Evolutionary conservation across 495 filamentous ascomycete genomes (phyloP).

Genomic region (Neurospora tetrasperma): DNA sequence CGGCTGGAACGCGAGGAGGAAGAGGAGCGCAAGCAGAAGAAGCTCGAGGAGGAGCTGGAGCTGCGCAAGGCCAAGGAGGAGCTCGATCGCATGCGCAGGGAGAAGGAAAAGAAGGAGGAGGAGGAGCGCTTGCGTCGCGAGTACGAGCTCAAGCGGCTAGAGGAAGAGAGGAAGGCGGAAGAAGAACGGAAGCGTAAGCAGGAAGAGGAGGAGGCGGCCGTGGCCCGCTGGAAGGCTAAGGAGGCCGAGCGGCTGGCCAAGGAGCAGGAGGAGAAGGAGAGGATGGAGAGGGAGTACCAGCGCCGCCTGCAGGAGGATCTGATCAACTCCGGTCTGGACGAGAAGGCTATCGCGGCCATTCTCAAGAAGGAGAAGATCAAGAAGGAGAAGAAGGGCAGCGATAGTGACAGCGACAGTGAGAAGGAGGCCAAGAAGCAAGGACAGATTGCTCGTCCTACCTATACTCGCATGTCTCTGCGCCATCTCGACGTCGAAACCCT

Average conservation of each 20-base stretch:
- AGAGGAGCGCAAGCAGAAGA: constrained; percentile 32
- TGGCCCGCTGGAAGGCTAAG: constrained; percentile 46
- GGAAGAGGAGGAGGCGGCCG: constrained; percentile 44
- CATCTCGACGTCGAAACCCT: constrained; percentile 49
- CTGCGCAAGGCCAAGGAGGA: constrained; percentile 37
- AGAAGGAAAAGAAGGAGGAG: constrained; percentile 36
- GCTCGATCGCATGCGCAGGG: constrained; percentile 30
- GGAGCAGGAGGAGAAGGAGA: constrained; percentile 36
- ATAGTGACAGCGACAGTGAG: constrained; percentile 15
- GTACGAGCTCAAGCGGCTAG: constrained; percentile 46
- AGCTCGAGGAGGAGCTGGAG: constrained; percentile 31
- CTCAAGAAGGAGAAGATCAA: constrained; percentile 41
- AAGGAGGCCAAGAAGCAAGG: constrained; percentile 8
- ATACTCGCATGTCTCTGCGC: constrained; percentile 46
- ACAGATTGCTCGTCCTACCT: constrained; percentile 33
- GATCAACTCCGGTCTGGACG: constrained; percentile 38
- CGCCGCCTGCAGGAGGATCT: constrained; percentile 40
- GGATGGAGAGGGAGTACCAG: constrained; percentile 40
- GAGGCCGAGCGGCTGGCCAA: constrained; percentile 39
- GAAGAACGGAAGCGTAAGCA: constrained; percentile 36
- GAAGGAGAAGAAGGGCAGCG: constrained; percentile 23
- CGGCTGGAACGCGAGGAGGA: constrained; percentile 23
- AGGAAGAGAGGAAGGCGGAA: constrained; percentile 40
- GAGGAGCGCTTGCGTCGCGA: constrained; percentile 39
- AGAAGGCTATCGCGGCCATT: constrained; percentile 43